phyloP scores from a whole-genome alignment of 306 rosid genomes.

The Quercus dentata region DNA sequence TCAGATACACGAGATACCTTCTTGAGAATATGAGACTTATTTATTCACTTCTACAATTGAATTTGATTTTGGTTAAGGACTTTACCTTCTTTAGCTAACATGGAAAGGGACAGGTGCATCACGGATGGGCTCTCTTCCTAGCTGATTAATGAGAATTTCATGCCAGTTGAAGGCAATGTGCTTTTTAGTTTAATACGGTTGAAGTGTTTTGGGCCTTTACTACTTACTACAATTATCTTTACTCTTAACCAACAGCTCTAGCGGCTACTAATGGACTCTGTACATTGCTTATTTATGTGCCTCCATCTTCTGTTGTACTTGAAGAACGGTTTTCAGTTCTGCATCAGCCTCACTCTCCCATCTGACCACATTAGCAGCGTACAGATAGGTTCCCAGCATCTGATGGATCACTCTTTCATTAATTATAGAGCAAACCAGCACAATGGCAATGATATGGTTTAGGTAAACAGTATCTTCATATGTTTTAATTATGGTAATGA shows the following conservation, averaged over 20 bases:
- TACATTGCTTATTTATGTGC: slow-evolving; percentile 33
- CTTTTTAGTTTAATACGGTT: not conserved
- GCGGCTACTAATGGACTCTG: slow-evolving; percentile 21
- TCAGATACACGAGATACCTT: too few relatives aligned
- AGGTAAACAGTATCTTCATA: too few relatives aligned
- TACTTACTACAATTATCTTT: slow-evolving; percentile 28
- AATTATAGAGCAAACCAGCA: not conserved
- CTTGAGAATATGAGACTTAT: too few relatives aligned
- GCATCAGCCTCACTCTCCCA: not conserved
- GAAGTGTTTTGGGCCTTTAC: not conserved
- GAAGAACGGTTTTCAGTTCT: not conserved
- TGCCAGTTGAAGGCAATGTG: slow-evolving; percentile 19
- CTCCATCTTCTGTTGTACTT: slow-evolving; percentile 10
- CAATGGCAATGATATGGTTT: not conserved
- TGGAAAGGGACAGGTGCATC: too few relatives aligned
- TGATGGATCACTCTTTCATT: not conserved
- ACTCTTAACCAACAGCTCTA: slow-evolving; percentile 18
- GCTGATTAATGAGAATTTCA: slow-evolving; percentile 3
- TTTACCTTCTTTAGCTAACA: not conserved
- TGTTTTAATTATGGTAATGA: too few relatives aligned
- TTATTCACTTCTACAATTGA: too few relatives aligned
- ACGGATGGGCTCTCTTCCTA: not conserved
- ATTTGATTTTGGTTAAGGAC: too few relatives aligned
- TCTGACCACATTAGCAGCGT: not conserved
- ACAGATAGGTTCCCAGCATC: not conserved